Evolutionary conservation across 345 rosid genomes (phyloP).

Genomic region (Trapa incisa): DNA sequence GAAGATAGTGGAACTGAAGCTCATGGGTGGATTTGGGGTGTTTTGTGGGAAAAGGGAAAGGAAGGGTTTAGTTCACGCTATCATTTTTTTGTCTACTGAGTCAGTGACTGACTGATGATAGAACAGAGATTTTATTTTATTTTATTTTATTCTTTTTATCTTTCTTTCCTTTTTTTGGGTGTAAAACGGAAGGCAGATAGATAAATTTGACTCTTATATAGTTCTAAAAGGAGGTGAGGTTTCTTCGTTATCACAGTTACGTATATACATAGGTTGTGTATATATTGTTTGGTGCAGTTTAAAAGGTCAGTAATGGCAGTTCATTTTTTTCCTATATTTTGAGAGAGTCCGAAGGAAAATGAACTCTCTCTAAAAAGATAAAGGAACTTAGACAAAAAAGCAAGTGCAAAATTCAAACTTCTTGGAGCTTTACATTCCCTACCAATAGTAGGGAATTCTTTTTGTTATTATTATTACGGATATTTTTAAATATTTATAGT

Average conservation of each 20-base stretch:
- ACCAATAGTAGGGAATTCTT: background rate
- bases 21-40: background rate
- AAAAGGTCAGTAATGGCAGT: background rate
- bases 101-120: background rate
- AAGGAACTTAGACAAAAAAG: background rate
- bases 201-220: constrained; percentile 25
- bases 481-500: too few species aligned
- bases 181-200: constrained; percentile 12
- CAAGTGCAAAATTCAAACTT: background rate
- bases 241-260: constrained; percentile 3
- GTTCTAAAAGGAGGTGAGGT: constrained; percentile 9
- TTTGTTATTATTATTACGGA: background rate
- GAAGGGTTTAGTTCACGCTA: background rate
- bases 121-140: background rate
- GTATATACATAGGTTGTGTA: background rate
- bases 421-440: background rate
- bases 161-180: background rate
- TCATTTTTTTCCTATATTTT: too few species aligned
- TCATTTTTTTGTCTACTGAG: background rate
- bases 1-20: background rate
- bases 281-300: too few species aligned
- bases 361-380: background rate
- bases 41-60: constrained; percentile 3
- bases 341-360: too few species aligned
- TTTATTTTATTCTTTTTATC: background rate